Conservation (phyloP, 2,329 filamentous ascomycete genomes). For the Phaeosphaeriaceae sp. region DNA sequence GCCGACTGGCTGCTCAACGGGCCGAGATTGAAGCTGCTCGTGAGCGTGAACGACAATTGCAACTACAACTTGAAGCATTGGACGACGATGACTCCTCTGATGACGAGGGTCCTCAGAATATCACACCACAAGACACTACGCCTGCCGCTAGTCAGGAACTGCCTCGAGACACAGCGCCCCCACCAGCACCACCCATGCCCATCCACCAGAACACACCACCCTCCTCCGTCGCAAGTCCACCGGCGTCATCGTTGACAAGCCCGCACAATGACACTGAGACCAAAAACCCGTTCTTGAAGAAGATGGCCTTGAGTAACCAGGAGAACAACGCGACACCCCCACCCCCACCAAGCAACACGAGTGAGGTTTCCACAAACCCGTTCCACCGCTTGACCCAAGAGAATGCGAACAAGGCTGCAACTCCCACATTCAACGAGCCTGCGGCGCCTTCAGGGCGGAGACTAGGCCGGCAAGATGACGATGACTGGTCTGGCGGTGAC, state of each 20-base stretch:
- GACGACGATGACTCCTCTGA: slow-evolving; percentile 72
- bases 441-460: slow-evolving; percentile 58
- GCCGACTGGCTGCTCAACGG: slow-evolving; percentile 79
- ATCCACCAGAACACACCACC: slow-evolving; percentile 53
- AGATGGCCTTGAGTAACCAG: slow-evolving; percentile 74
- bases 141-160: slow-evolving; percentile 64
- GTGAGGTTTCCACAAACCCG: slow-evolving; percentile 77
- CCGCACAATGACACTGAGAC: slow-evolving; percentile 72
- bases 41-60: slow-evolving; percentile 87
- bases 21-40: slow-evolving; percentile 91
- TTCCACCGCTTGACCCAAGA: slow-evolving; percentile 87
- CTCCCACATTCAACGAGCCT: slow-evolving; percentile 51
- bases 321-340: slow-evolving; percentile 55
- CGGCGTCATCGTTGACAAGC: slow-evolving; percentile 58
- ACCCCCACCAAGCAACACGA: slow-evolving; percentile 48
- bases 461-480: slow-evolving; percentile 65
- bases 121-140: slow-evolving; percentile 67
- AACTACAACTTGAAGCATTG: slow-evolving; percentile 81
- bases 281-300: slow-evolving; percentile 94
- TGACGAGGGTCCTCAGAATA: slow-evolving; percentile 77
- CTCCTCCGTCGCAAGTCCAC: slow-evolving; percentile 52
- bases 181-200: slow-evolving; percentile 55
- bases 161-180: slow-evolving; percentile 52
- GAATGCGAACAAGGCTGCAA: slow-evolving; percentile 56
- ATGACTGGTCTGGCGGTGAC: slow-evolving; percentile 84